Conservation (phyloP, 1,139 yeast species). For the Casaregolazyma lundiana region DNA sequence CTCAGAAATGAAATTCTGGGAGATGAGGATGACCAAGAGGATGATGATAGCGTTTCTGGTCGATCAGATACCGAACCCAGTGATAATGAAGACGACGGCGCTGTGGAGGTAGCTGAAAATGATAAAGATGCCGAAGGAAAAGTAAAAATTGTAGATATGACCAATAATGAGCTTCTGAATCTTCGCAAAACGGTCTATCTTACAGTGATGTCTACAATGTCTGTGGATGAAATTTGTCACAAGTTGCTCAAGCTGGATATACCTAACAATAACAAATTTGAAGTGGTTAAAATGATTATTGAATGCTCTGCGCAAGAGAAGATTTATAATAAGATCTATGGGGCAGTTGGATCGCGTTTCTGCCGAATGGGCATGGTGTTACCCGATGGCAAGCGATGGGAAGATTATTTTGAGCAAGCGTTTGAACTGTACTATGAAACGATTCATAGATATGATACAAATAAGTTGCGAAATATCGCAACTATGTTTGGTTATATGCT, state of each 20-base stretch:
- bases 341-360: slow-evolving; percentile 69
- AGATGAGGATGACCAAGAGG: slow-evolving; percentile 26
- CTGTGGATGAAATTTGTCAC: slow-evolving; percentile 91
- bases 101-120: slow-evolving; percentile 21
- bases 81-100: slow-evolving; percentile 19
- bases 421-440: slow-evolving; percentile 55
- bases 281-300: slow-evolving; percentile 68
- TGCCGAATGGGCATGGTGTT: slow-evolving; percentile 39
- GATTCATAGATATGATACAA: slow-evolving; percentile 66
- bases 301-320: slow-evolving; percentile 86
- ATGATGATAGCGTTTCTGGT: slow-evolving; percentile 23
- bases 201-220: slow-evolving; percentile 87
- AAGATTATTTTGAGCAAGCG: slow-evolving; percentile 43
- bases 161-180: slow-evolving; percentile 58
- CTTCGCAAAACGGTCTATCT: slow-evolving; percentile 73
- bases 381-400: slow-evolving; percentile 44
- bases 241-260: slow-evolving; percentile 51
- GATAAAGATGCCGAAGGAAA: slow-evolving; percentile 12
- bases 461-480: slow-evolving; percentile 73
- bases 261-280: slow-evolving; percentile 31
- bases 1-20: slow-evolving; percentile 46
- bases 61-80: slow-evolving; percentile 22
- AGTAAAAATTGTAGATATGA: slow-evolving; percentile 53
- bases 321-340: slow-evolving; percentile 81
- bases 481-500: slow-evolving; percentile 83